Evolutionary conservation across 495 filamentous ascomycete genomes (phyloP).

Genomic region (Schizothecium vesticola): DNA sequence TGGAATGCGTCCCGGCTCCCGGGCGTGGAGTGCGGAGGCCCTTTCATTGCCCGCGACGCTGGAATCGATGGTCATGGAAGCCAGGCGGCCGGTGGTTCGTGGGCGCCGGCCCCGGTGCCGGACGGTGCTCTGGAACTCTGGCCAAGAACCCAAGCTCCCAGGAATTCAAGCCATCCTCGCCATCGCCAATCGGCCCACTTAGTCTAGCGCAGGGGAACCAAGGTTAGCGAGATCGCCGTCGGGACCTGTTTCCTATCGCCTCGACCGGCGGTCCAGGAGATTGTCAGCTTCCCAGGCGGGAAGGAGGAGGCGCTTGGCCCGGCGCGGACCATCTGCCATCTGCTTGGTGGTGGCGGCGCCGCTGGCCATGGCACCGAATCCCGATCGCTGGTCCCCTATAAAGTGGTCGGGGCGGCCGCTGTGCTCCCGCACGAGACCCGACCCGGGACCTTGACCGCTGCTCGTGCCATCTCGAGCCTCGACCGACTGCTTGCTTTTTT

Average conservation of each 20-base stretch:
- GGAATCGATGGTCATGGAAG: slow-evolving; percentile 9
- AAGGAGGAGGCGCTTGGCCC: slow-evolving; percentile 6
- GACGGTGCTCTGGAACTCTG: neutral
- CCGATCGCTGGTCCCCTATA: neutral
- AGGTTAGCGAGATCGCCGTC: neutral
- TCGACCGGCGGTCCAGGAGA: slow-evolving; percentile 4
- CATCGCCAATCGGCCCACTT: slow-evolving; percentile 22
- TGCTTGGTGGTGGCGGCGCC: neutral
- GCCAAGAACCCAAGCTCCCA: neutral
- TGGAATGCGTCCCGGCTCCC: slow-evolving; percentile 29
- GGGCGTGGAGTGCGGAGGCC: slow-evolving; percentile 23
- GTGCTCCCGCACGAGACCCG: neutral
- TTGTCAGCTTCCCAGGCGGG: slow-evolving; percentile 7
- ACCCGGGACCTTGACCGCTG: too few species aligned
- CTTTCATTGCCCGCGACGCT: slow-evolving; percentile 16
- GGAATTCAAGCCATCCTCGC: slow-evolving; percentile 10
- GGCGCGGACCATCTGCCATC: neutral
- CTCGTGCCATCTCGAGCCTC: too few species aligned
- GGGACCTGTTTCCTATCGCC: slow-evolving; percentile 2
- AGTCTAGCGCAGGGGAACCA: slow-evolving; percentile 10
- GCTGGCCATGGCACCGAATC: neutral
- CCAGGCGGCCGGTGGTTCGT: neutral
- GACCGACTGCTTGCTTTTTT: neutral
- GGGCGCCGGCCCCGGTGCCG: neutral
- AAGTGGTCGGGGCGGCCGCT: neutral